Percentiles rank a stretch among this genome's conserved stretches.
Conservation (phyloP, 306 rosid species). For the Trifolium dubium region DNA sequence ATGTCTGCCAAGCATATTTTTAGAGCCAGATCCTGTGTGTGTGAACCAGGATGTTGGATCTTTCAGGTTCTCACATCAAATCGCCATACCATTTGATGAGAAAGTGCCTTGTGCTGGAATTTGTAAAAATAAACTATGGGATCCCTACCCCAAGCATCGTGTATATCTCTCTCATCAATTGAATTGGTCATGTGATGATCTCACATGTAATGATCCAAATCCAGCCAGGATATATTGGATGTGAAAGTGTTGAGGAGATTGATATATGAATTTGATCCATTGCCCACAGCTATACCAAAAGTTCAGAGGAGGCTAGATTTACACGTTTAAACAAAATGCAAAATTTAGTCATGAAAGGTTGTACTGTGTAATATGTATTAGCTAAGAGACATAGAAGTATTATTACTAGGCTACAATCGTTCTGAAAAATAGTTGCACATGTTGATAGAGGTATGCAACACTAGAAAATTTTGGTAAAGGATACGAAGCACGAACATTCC, state of each 20-base stretch:
- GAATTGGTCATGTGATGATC: not conserved
- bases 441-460: not conserved
- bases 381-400: not conserved
- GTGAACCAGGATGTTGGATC: conserved; percentile 2
- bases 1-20: not conserved
- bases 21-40: not conserved
- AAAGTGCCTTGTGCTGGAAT: not conserved
- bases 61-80: not conserved
- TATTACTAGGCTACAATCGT: not conserved
- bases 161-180: not conserved
- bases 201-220: not conserved
- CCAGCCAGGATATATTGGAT: not conserved
- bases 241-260: not conserved
- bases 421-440: not conserved
- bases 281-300: not conserved
- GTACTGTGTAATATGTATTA: not conserved
- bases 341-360: not conserved
- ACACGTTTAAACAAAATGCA: not conserved
- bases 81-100: not conserved
- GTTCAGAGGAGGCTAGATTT: not conserved
- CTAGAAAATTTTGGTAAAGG: not conserved
- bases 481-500: not conserved
- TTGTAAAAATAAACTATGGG: not conserved
- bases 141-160: not conserved
- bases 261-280: not conserved